A percentile compares a stretch with the other conserved stretches of the same genome.
phyloP scores from a whole-genome alignment of 371 early-diverging fungal genomes.

The Mucor ambiguus region DNA sequence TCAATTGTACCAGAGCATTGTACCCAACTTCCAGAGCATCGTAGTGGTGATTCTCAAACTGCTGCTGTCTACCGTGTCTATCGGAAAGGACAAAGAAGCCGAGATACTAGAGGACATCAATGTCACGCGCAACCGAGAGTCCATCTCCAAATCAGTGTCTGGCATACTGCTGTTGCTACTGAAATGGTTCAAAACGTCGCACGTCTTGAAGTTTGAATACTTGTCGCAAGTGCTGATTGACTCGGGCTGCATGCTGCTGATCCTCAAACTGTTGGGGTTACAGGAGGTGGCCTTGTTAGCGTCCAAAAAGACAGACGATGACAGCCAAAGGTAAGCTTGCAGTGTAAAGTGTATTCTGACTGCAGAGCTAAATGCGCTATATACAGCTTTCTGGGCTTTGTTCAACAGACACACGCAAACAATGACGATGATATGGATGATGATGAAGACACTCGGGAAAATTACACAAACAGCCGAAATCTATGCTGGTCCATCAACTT shows the following conservation, averaged over 20 bases:
- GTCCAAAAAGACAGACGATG: conserved; percentile 61
- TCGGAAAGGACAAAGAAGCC: conserved; percentile 22
- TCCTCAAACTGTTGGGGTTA: conserved; percentile 80
- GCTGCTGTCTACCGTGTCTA: conserved; percentile 42
- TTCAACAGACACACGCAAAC: conserved; percentile 2
- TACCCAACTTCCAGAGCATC: conserved; percentile 51
- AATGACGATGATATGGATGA: neutral
- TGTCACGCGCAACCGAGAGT: conserved; percentile 67
- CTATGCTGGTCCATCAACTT: conserved; percentile 79
- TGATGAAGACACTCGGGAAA: conserved; percentile 4
- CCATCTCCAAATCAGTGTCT: conserved; percentile 76
- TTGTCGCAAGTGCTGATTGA: conserved; percentile 79
- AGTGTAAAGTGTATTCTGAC: neutral
- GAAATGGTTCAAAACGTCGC: conserved; percentile 71
- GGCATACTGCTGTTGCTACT: conserved; percentile 69
- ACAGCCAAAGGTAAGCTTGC: conserved; percentile 41
- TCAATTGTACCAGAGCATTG: conserved; percentile 36
- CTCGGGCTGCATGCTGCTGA: conserved; percentile 78
- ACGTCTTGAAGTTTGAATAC: conserved; percentile 79
- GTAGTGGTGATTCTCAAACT: conserved; percentile 53
- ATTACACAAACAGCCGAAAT: conserved; percentile 53
- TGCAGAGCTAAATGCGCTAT: neutral
- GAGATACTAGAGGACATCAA: conserved; percentile 56
- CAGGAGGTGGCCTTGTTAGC: conserved; percentile 65
- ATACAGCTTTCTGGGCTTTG: conserved; percentile 24